Percentiles rank a stretch among this genome's conserved stretches.
These are phyloP conservation scores for Metschnikowia dekortorum DNA, from an alignment of 805 yeast species.

Conservation along the genomic window DNA sequence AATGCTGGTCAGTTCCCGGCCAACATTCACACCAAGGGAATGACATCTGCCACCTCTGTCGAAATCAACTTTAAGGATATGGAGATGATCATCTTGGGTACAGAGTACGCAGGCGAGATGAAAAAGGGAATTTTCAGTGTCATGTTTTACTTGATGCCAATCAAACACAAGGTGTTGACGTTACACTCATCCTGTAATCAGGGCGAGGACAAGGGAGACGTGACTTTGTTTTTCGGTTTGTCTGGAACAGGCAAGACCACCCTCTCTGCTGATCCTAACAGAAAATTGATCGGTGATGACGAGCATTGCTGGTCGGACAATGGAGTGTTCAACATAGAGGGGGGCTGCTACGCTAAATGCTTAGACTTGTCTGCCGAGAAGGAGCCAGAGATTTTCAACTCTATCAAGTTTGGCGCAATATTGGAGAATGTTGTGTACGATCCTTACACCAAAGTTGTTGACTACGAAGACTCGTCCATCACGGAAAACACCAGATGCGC, in stretches of 20 bases:
- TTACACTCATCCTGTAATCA: slow-evolving; percentile 94
- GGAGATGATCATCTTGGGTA: slow-evolving; percentile 99
- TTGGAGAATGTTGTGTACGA: slow-evolving; percentile 91
- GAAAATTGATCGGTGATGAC: slow-evolving; percentile 94
- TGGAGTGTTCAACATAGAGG: slow-evolving; percentile 98
- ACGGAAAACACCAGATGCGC: slow-evolving; percentile 99
- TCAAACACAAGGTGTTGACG: slow-evolving; percentile 84
- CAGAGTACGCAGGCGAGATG: slow-evolving; percentile 99
- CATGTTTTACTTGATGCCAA: slow-evolving; percentile 98
- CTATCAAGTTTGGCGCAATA: slow-evolving; percentile 91
- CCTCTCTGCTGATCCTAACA: slow-evolving; percentile 90
- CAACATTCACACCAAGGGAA: slow-evolving; percentile 90
- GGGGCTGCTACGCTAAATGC: slow-evolving; percentile 99
- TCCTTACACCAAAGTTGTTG: slow-evolving; percentile 72
- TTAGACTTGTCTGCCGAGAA: slow-evolving; percentile 82
- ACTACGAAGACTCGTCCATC: slow-evolving; percentile 72
- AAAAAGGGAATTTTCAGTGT: slow-evolving; percentile 98
- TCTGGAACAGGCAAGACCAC: slow-evolving; percentile 99
- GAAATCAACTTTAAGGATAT: slow-evolving; percentile 94
- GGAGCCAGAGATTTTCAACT: slow-evolving; percentile 96
- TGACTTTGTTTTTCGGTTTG: slow-evolving; percentile 91
- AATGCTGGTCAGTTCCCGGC: slow-evolving; percentile 99
- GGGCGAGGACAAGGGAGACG: slow-evolving; percentile 77
- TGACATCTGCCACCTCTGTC: slow-evolving; percentile 94
- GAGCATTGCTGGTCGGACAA: slow-evolving; percentile 99